Evolutionary conservation across 2,329 filamentous ascomycete genomes (phyloP), one percentile per base, ranked within the genome.

Genomic region (Aspergillus sclerotialis): DNA sequence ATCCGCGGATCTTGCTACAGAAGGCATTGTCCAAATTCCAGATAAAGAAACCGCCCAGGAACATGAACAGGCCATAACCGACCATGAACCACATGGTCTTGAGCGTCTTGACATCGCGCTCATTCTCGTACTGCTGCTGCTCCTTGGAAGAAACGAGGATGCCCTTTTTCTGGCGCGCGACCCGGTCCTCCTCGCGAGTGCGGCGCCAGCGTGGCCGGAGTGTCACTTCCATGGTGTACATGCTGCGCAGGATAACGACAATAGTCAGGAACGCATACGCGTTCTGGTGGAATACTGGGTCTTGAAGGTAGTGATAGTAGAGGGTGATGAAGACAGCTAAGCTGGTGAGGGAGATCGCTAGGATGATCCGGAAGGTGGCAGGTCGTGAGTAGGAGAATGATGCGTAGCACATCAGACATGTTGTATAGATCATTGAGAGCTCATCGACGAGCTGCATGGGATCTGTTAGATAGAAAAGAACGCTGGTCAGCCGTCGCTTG

Each of bases 11-110:
- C 18, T 69, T 72, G 16, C 68, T 65, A 58, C 87, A 93, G 55
- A 80, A 84, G n/a, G 72, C 64, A 43, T 86, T 92, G 55, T 94
- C 86, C 33, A 93, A 52, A 35, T 74, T 80, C 87, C 86, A 93
- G 35, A 93, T 73, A 4, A 69, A 65, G 52, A 87, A 93, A 0
- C 84, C 86, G 0, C 76, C 72, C 10, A 92, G 58, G 56, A 93
- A 93, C 44, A 85, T 70, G 23, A 64, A 66, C 16, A 92, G 63
- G 0, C 84, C 84, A 63, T 75, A 66, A 38, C 63, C 67, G 30
- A 89, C 78, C 75, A 93, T 78, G 27, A 67, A 68, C 83, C 85
- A 90, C 82, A 92, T 88, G 30, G 75, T 72, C 23, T 67, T 71
- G 45, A 82, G 62, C 28, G 76, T 79, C 42, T 69, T 64, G 35